Base-by-base conservation (phyloP, 257 asterid species). In the Gentiana macrophylla region DNA sequence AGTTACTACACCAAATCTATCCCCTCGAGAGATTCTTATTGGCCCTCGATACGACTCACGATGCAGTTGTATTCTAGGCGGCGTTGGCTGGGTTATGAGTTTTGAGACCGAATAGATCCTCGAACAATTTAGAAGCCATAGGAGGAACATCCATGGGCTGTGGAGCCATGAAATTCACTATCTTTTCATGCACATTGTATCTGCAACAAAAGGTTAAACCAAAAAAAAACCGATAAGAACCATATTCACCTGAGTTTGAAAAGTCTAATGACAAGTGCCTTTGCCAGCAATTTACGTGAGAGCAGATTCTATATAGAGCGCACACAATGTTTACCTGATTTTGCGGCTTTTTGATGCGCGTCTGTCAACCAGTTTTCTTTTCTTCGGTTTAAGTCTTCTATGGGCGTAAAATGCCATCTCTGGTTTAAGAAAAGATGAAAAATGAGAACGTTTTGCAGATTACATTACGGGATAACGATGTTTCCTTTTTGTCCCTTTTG, bases 261-360 rank as follows among this genome's bases (percentile, higher is more conserved):
- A 24, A 24, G 24, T 24, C 24, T 24, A 24, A 24, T 24, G 24
- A 24, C 24, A 24, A 24, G 24, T 24, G 24, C 24, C 1, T 24
- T 24, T 24, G 24, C 24, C 24, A 24, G 24, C 24, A 24, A 24
- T 24, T 24, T 24, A 24, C 0, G 24, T 24, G 24, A 24, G 24
- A 24, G 24, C 24, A 24, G 24, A 24, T 24, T 24, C 24, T 24
- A 24, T 24, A 24, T 24, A 24, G 24, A 24, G 24, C 24, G 24
- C 24, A 67, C 46, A 41, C 8, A 41, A 5, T 41, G 5, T 41
- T 72, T 55, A 78, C 97, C 95, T 68, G 56, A 92, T 92, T 85
- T 87, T 92, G 47, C 97, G 95, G 79, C 89, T 81, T 80, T 92
- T 87, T 35, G 98, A 92, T 53, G 98, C 95, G 41, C 94, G 95